Evolutionary conservation across 1,139 yeast genomes (phyloP).

Genomic region (Geotrichum fermentans): DNA sequence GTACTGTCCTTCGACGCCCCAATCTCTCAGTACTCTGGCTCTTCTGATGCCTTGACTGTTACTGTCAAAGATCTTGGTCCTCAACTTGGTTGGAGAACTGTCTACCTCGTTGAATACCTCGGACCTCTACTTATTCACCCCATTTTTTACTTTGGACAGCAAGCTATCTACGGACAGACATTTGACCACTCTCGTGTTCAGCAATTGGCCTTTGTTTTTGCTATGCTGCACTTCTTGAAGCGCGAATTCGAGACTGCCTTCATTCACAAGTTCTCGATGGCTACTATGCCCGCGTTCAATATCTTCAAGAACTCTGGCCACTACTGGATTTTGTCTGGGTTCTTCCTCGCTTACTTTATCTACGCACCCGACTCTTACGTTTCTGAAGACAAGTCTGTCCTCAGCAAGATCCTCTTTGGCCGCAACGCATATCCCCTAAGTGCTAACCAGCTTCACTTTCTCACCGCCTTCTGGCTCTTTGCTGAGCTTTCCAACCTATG

Average conservation of each 20-base stretch:
- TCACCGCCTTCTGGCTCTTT: slow-evolving; percentile 48
- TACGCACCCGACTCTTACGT: slow-evolving; percentile 54
- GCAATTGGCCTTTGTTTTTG: slow-evolving; percentile 48
- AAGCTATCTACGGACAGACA: slow-evolving; percentile 36
- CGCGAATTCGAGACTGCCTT: slow-evolving; percentile 82
- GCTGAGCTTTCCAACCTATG: slow-evolving; percentile 69
- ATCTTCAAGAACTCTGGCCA: slow-evolving; percentile 84
- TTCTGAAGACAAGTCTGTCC: slow-evolving; percentile 22
- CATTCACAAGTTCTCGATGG: slow-evolving; percentile 77
- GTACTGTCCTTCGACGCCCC: slow-evolving; percentile 38
- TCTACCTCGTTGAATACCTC: slow-evolving; percentile 75
- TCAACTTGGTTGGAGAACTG: slow-evolving; percentile 88
- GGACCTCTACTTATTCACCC: slow-evolving; percentile 87
- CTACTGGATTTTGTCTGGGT: slow-evolving; percentile 86
- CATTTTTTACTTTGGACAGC: slow-evolving; percentile 48
- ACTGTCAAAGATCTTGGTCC: slow-evolving; percentile 86
- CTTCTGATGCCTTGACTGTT: slow-evolving; percentile 35
- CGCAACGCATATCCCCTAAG: slow-evolving; percentile 27
- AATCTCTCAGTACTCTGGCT: slow-evolving; percentile 37
- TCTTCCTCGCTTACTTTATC: slow-evolving; percentile 60
- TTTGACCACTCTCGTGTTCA: slow-evolving; percentile 51
- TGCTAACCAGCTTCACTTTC: slow-evolving; percentile 23
- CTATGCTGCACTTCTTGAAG: slow-evolving; percentile 72
- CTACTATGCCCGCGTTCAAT: slow-evolving; percentile 88
- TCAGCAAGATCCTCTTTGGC: slow-evolving; percentile 31